phyloP scores from a whole-genome alignment of 2,329 filamentous ascomycete species.

The Clarireedia hainanense region DNA sequence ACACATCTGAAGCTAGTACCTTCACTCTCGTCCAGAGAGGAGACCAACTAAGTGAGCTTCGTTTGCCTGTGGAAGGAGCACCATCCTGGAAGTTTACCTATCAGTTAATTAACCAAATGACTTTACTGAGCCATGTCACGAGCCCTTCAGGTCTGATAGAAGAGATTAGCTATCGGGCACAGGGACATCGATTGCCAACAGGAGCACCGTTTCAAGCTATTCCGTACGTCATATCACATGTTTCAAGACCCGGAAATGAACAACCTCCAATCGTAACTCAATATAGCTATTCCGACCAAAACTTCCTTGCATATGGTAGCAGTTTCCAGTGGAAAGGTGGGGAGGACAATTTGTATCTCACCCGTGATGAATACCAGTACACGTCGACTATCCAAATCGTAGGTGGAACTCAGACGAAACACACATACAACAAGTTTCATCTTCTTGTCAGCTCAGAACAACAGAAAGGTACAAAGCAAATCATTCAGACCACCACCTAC shows the following conservation, averaged over 20 bases:
- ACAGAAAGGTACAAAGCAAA: conserved; percentile 1
- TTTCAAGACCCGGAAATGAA: background rate
- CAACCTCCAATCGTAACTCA: background rate
- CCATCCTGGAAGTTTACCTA: conserved; percentile 5
- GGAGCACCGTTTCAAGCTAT: background rate
- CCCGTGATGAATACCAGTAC: conserved; percentile 2
- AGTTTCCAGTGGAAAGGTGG: background rate
- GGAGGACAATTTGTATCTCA: background rate
- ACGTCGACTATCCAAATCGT: background rate
- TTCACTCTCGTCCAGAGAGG: conserved; percentile 1
- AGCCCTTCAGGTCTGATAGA: conserved; percentile 1
- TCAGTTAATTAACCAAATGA: background rate
- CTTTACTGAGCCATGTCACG: background rate
- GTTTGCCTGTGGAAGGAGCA: background rate
- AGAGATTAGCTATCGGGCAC: background rate
- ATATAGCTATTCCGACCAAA: background rate
- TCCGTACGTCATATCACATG: conserved; percentile 2
- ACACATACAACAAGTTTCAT: conserved; percentile 6
- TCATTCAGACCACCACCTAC: conserved; percentile 1
- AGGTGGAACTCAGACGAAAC: background rate
- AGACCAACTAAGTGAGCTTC: background rate
- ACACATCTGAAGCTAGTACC: background rate
- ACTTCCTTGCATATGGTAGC: conserved; percentile 1
- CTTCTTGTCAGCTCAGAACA: conserved; percentile 4
- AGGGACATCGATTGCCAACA: background rate